phyloP scores from a whole-genome alignment of 139 green algal species.

The Tetradesmus obliquus region DNA sequence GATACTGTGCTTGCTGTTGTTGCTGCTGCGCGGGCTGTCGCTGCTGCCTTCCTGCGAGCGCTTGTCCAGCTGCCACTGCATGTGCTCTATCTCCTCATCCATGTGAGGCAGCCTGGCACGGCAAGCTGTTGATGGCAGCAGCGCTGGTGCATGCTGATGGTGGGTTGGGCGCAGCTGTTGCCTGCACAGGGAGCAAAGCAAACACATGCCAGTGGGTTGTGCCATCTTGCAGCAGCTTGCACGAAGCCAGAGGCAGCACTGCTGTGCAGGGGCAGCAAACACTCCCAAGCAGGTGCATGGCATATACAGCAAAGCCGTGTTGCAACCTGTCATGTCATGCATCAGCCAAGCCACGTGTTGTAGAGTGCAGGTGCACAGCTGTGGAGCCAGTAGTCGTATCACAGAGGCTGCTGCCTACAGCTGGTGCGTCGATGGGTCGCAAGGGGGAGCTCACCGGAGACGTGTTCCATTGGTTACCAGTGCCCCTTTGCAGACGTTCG shows the following conservation, averaged over 20 bases:
- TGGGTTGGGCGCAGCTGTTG: background rate
- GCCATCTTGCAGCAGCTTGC: background rate
- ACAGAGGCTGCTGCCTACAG: background rate
- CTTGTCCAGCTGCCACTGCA: conserved; percentile 42
- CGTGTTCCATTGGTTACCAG: background rate
- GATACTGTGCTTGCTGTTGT: background rate
- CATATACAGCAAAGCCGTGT: background rate
- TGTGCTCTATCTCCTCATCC: conserved; percentile 41
- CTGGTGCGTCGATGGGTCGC: background rate
- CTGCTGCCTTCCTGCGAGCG: conserved; percentile 20
- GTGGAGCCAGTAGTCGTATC: background rate
- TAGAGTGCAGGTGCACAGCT: background rate
- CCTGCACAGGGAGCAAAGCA: background rate
- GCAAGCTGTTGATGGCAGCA: background rate
- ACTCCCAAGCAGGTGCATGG: background rate
- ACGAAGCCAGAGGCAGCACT: background rate
- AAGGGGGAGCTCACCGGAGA: background rate
- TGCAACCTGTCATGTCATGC: background rate
- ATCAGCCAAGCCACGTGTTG: background rate
- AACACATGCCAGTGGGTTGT: background rate
- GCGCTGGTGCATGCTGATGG: background rate
- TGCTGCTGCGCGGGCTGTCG: background rate
- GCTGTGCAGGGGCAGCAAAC: background rate
- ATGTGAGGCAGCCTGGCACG: conserved; percentile 30
- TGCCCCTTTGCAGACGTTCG: background rate